Evolutionary conservation across 2,329 filamentous ascomycete genomes (phyloP).

Genomic region (Ophiostoma fasciatum): DNA sequence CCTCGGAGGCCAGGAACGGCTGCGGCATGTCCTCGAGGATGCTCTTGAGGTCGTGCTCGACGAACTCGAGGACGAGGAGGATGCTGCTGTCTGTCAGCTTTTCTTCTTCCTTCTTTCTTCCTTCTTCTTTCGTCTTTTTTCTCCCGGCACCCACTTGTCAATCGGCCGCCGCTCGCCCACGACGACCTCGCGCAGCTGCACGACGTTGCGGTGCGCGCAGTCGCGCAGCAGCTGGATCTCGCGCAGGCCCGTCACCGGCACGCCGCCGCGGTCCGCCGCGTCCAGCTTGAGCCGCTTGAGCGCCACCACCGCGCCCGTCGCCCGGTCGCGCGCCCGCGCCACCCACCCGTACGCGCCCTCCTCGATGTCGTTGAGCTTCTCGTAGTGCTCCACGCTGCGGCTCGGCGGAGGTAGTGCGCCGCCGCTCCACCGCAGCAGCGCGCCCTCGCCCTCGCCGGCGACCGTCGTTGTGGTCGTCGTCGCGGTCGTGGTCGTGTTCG

Average conservation of each 20-base stretch:
- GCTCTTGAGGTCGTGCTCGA: slow-evolving; percentile 92
- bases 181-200: slow-evolving; percentile 70
- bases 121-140: background rate
- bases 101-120: background rate
- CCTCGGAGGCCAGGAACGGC: slow-evolving; percentile 81
- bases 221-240: slow-evolving; percentile 87
- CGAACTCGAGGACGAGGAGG: slow-evolving; percentile 90
- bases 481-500: slow-evolving; percentile 12
- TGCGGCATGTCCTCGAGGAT: slow-evolving; percentile 89
- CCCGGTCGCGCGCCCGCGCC: slow-evolving; percentile 60
- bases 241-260: slow-evolving; percentile 81
- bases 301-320: slow-evolving; percentile 69
- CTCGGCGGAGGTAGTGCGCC: slow-evolving; percentile 50
- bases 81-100: slow-evolving; percentile 37
- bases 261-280: slow-evolving; percentile 52
- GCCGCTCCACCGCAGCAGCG: slow-evolving; percentile 56
- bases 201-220: slow-evolving; percentile 69
- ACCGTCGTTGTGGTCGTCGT: background rate
- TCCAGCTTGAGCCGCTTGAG: slow-evolving; percentile 92
- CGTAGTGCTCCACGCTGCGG: slow-evolving; percentile 72
- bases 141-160: slow-evolving; percentile 29
- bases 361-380: slow-evolving; percentile 91
- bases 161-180: slow-evolving; percentile 47
- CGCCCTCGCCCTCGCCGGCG: slow-evolving; percentile 20
- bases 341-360: slow-evolving; percentile 96